These are phyloP conservation scores for Leccinum ochraceum DNA, from an alignment of 768 basidiomycete species.

Conservation along the genomic window DNA sequence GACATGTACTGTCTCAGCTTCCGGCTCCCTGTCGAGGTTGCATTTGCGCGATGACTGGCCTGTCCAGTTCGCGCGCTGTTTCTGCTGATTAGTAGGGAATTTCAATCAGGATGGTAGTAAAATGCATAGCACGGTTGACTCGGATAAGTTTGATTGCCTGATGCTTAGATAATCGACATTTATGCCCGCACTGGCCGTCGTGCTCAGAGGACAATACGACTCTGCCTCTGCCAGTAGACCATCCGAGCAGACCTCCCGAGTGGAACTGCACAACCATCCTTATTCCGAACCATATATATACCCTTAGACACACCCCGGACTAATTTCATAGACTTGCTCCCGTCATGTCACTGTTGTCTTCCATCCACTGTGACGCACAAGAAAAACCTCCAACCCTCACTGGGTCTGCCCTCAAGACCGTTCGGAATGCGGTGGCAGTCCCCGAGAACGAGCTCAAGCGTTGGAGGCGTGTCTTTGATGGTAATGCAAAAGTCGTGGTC, in stretches of 20 bases:
- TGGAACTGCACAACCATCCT: constrained; percentile 23
- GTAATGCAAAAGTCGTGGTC: constrained; percentile 69
- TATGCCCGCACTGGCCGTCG: constrained; percentile 33
- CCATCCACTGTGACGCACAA: constrained; percentile 54
- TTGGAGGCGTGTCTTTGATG: constrained; percentile 88
- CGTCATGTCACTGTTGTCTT: constrained; percentile 41
- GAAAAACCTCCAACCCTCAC: constrained; percentile 42
- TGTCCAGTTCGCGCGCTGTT: background rate
- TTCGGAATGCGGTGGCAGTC: constrained; percentile 66
- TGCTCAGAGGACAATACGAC: constrained; percentile 6
- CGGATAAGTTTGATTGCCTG: constrained; percentile 26
- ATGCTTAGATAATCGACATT: constrained; percentile 32
- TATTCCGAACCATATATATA: constrained; percentile 33
- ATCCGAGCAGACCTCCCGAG: constrained; percentile 11
- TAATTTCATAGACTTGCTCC: constrained; percentile 28
- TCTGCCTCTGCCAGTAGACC: constrained; percentile 9
- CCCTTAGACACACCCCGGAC: constrained; percentile 34
- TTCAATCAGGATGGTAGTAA: background rate
- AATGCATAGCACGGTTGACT: constrained; percentile 23
- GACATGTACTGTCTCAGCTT: constrained; percentile 99
- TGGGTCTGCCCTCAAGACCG: constrained; percentile 58
- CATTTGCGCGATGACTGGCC: constrained; percentile 28
- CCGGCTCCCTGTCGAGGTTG: constrained; percentile 54
- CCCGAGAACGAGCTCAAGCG: constrained; percentile 84
- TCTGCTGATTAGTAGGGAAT: background rate